Evolutionary conservation across 768 basidiomycete genomes (phyloP), one percentile per base, ranked within the genome.

Genomic region (Boletus reticuloceps): DNA sequence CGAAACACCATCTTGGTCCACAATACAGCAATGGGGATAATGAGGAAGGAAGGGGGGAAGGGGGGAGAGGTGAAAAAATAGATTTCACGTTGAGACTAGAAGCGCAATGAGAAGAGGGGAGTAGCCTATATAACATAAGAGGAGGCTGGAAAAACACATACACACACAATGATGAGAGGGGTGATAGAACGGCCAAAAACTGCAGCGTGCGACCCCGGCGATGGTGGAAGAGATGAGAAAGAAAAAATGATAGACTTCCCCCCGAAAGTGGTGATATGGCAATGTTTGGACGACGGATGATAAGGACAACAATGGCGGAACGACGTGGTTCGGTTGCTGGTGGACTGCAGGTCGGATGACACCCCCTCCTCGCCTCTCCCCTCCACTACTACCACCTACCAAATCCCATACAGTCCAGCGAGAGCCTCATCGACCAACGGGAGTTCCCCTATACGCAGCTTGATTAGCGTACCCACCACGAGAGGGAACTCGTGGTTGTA

Each of bases 91-190:
- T 51, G 58, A 59, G 37, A 66, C 62, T 63, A 63, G 37, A 48
- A 58, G 39, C 48, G 60, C 42, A 55, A 50, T 47, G 46, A 39
- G 27, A 53, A 50, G 53, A 48, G 57, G 48, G 58, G 48, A 51
- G 53, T 61, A 72, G 47, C 69, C 61, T 60, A 62, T 50, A 65
- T 66, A 67, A 71, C 71, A 70, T 72, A 72, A 60, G 45, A 53
- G n/a, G 32, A 25, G 53, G 56, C 54, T 46, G 56, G 55, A 49
- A 62, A 68, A 61, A 65, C 61, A 56, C 60, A 66, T 59, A 67
- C 56, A 59, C 56, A 59, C 42, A 51, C 19, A 36, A 36, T 36
- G 34, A 36, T 42, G 41, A 41, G 49, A 36, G 49, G 54, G 52
- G 52, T 27, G 38, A 56, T 47, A 50, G 49, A 27, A 53, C 9